Evolutionary conservation across 805 yeast genomes (phyloP), one percentile per base, ranked within the genome.

Genomic region (Saccharomyces eubayanus): DNA sequence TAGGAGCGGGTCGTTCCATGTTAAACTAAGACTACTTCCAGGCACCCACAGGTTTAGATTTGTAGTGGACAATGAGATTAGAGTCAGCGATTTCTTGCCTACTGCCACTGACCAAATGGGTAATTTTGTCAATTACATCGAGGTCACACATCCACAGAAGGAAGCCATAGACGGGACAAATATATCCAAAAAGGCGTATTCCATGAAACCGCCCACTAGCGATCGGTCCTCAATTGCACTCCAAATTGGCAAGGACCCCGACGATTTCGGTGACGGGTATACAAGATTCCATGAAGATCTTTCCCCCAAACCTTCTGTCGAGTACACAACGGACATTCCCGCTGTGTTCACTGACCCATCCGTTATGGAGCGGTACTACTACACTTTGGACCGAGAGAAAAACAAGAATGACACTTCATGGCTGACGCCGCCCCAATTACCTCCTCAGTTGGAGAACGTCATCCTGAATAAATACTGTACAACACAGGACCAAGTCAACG

Each of bases 71-170:
- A 90, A 91, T 70, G 97, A 92, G 67, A 81, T 91, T 60, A 74
- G 96, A 57, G 88, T 89, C 66, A 84, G 94, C 40, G 96, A 90
- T 69, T 83, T 79, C 60, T 77, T 91, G 61, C 96, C 96, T n/a
- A 90, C 96, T 1, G 98, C 98, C 5, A 91, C 98, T 0, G 97
- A 92, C 71, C 95, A 91, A 58, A 86, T 90, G 84, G 98, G 98
- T 48, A 91, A 91, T 67, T 87, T 91, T 63, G 96, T 92, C 50
- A 91, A 91, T 71, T 91, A 91, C 69, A 78, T 91, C 52, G 96
- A 89, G 68, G 86, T 89, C 29, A 72, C 62, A 55, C 36, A 36
- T 47, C 57, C 59, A 28, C 61, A 57, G 50, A 28, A 21, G 52
- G 29, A 59, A 48, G 12, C 51, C 50, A 31, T 56, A 51, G n/a